Base-by-base conservation (phyloP, 2,329 filamentous ascomycete species). In the Ceratocystis lukuohia region DNA sequence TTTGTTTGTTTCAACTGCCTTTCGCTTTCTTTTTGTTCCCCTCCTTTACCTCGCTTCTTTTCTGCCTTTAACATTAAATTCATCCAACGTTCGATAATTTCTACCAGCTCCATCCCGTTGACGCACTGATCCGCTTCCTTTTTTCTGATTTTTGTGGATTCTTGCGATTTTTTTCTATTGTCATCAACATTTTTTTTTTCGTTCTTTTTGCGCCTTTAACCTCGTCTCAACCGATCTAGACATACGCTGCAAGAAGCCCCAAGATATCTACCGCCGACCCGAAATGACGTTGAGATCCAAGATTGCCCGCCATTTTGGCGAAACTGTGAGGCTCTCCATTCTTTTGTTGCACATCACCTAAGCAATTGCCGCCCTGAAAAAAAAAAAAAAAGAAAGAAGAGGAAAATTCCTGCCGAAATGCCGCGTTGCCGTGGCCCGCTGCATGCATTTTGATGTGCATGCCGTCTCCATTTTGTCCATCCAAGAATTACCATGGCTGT, bases 271-370 rank as follows among this genome's bases (percentile, higher is more conserved):
- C 30, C 22, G 28, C 53, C 53, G 10, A 15, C 10, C 37, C 45
- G 48, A 53, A 33, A 73, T 73, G 72, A 72, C 72, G 33, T 72
- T 74, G 67, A 70, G 73, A 41, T 68, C 66, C 62, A 73, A 74
- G 37, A 76, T 80, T 73, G 78, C 77, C 66, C 78, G 78, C 73
- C 77, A 78, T 64, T 78, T 80, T 70, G 78, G 78, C 72, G 78
- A 80, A 70, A 76, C 77, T 70, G 77, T 79, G 76, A 71, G 77
- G 48, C 48, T 65, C 22, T 33, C 45, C 17, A 33, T 63, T 48
- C 46, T 65, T 75, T 74, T 57, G 37, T 41, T 41, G 53, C 53
- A 20, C 53, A 17, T 25, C 53, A 33, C 53, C 53, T 57, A 25
- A 22, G n/a, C 7, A 53, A 15, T 41, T 25, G 48, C n/a, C 10